Evolutionary conservation across 192 early-diverging fungal species (phyloP).

Genomic region (Podila horticola): DNA sequence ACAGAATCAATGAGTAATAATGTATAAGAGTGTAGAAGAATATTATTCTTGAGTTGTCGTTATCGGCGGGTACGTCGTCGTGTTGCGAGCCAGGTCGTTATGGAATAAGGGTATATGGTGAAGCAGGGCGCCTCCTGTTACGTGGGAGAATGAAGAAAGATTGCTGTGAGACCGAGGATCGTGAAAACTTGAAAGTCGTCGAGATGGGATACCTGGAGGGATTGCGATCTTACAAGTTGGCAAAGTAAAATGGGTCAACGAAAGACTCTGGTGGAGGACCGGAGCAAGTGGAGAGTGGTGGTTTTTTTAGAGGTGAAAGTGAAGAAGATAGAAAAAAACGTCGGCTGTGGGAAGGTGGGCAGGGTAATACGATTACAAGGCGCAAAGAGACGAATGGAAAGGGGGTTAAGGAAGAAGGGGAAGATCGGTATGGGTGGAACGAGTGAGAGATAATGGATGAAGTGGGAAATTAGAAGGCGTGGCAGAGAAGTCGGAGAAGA

Average conservation of each 20-base stretch:
- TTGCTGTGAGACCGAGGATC: too few species aligned
- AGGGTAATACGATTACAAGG: neutral
- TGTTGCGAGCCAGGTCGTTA: too few species aligned
- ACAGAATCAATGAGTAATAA: neutral
- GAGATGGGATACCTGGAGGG: too few species aligned
- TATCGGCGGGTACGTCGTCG: too few species aligned
- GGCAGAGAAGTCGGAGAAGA: too few species aligned
- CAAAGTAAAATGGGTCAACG: neutral
- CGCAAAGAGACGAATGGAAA: neutral
- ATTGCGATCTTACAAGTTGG: neutral
- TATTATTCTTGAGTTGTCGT: too few species aligned
- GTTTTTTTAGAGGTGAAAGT: neutral
- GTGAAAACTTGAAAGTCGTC: too few species aligned
- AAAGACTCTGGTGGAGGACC: neutral
- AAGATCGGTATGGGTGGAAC: slow-evolving; percentile 2
- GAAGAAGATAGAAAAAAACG: neutral
- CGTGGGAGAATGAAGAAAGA: too few species aligned
- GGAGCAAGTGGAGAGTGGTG: neutral
- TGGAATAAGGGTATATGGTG: too few species aligned
- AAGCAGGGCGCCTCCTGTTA: too few species aligned
- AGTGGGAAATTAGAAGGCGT: slow-evolving; percentile 11
- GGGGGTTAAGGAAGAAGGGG: neutral
- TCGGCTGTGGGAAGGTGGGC: neutral
- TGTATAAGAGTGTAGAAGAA: neutral
- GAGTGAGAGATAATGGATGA: slow-evolving; percentile 1